Base-by-base conservation (phyloP, 2,329 filamentous ascomycete genomes). In the Colletotrichum sp. region DNA sequence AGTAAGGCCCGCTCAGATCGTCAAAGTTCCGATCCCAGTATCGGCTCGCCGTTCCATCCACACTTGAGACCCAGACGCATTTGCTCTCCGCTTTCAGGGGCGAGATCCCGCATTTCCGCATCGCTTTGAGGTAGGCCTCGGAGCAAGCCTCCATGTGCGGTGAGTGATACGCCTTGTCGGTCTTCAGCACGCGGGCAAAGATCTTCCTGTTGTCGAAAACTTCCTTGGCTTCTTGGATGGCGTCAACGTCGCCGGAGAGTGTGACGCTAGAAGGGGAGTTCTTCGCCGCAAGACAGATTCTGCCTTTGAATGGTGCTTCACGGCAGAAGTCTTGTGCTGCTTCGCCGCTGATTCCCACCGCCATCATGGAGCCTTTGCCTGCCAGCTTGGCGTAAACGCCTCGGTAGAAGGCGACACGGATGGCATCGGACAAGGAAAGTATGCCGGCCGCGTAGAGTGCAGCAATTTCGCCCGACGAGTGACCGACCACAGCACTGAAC, bases 181-280 rank as follows among this genome's bases (percentile, higher is more conserved):
- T 71, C n/a, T 48, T 24, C 3, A 79, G 73, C 80, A 78, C 76
- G 10, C 57, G 60, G 21, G 68, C 64, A 21, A 74, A 79, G 28
- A 78, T 65, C 28, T 48, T 57, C 21, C 61, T 21, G 3, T 26
- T 15, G 6, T 78, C 75, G 12, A 82, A 52, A 1, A 80, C 18
- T 1, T 75, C 75, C 1, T 80, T 84, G 16, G 83, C 68, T 39
- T 80, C 82, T 68, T 83, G 83, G 9, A 77, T 32, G 2, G 72
- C 68, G 6, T 65, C 32, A 4, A 24, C 48, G 18, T 77, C 72
- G 13, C 72, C 75, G 6, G 89, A 90, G 0, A 90, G 83, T 0
- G 90, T 91, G 9, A 88, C 80, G 21, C 86, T 90, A 1, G 82
- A 82, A 0, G 89, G 89, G n/a, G 87, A 89, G 82, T 92, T 92